A percentile compares a stretch with the other conserved stretches of the same genome.
Evolutionary conservation across 2,329 filamentous ascomycete genomes (phyloP).

Genomic region (Penicillium sp.): DNA sequence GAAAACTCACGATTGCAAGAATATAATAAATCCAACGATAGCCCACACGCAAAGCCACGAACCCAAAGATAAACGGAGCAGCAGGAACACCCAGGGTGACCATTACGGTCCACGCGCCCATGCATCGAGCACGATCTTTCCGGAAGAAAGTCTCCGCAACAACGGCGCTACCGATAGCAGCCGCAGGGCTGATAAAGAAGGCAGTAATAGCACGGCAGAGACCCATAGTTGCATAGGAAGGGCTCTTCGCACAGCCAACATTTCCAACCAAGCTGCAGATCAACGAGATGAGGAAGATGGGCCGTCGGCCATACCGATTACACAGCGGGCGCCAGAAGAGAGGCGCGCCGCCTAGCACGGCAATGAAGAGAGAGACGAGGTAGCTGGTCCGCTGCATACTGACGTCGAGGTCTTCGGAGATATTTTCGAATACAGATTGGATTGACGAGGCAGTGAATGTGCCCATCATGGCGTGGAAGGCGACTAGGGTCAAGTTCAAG

Average conservation of each 20-base stretch:
- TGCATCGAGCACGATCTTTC: conserved; percentile 43
- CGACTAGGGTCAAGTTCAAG: conserved; percentile 43
- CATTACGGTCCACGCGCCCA: conserved; percentile 49
- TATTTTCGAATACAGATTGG: conserved; percentile 46
- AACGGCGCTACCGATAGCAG: conserved; percentile 46
- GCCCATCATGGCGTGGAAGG: conserved; percentile 45
- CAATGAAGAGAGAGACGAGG: conserved; percentile 47
- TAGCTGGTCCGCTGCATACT: conserved; percentile 45
- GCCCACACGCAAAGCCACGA: conserved; percentile 43
- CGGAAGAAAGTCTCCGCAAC: conserved; percentile 50
- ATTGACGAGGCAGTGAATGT: conserved; percentile 47
- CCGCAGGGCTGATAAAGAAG: conserved; percentile 48
- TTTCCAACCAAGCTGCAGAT: conserved; percentile 42
- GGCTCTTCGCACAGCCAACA: conserved; percentile 45
- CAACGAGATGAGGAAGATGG: conserved; percentile 47
- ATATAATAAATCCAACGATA: conserved; percentile 53
- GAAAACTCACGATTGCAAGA: conserved; percentile 41
- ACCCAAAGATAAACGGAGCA: conserved; percentile 26
- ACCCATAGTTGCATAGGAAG: conserved; percentile 43
- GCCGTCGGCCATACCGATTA: conserved; percentile 46
- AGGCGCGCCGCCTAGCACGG: conserved; percentile 45
- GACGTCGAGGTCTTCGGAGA: conserved; percentile 44
- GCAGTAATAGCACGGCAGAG: conserved; percentile 43
- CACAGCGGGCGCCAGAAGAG: conserved; percentile 49
- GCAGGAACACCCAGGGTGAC: conserved; percentile 42